Percentiles rank a stretch among this genome's conserved stretches.
Evolutionary conservation across 2,329 filamentous ascomycete species (phyloP).

Genomic region (Saccharata proteae): DNA sequence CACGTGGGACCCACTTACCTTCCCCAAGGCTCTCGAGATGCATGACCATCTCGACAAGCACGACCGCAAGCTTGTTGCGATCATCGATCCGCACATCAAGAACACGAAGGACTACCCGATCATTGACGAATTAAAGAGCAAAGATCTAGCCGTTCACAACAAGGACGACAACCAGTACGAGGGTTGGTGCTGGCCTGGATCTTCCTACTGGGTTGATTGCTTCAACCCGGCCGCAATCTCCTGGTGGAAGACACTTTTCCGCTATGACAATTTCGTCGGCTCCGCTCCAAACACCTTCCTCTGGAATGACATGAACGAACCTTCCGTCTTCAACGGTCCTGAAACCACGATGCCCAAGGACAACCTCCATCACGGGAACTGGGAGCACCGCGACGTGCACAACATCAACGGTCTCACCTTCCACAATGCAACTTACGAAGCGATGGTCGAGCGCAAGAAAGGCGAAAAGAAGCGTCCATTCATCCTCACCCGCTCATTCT

Average conservation of each 20-base stretch:
- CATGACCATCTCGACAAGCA: conserved; percentile 73
- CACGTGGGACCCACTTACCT: conserved; percentile 86
- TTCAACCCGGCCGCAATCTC: conserved; percentile 85
- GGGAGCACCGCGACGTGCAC: conserved; percentile 96
- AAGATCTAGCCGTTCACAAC: conserved; percentile 74
- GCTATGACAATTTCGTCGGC: conserved; percentile 78
- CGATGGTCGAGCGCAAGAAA: conserved; percentile 71
- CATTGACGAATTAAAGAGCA: conserved; percentile 68
- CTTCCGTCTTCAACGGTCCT: conserved; percentile 95
- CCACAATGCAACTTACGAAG: conserved; percentile 85
- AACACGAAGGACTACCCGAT: conserved; percentile 69
- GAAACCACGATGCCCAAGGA: conserved; percentile 99
- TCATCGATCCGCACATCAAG: conserved; percentile 98
- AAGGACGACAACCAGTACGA: conserved; percentile 85
- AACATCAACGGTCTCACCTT: conserved; percentile 94
- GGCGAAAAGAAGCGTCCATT: conserved; percentile 80
- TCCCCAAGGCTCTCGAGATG: conserved; percentile 77
- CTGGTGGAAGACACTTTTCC: conserved; percentile 87
- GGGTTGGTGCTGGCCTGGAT: conserved; percentile 98
- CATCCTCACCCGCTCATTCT: conserved; percentile 86
- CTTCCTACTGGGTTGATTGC: conserved; percentile 89
- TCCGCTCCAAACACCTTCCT: conserved; percentile 79
- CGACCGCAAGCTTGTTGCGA: conserved; percentile 80
- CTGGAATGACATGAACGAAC: conserved; percentile 99
- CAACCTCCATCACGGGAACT: conserved; percentile 79